Conservation (phyloP, 148 eudicot genomes). For the Silene uniflora region DNA sequence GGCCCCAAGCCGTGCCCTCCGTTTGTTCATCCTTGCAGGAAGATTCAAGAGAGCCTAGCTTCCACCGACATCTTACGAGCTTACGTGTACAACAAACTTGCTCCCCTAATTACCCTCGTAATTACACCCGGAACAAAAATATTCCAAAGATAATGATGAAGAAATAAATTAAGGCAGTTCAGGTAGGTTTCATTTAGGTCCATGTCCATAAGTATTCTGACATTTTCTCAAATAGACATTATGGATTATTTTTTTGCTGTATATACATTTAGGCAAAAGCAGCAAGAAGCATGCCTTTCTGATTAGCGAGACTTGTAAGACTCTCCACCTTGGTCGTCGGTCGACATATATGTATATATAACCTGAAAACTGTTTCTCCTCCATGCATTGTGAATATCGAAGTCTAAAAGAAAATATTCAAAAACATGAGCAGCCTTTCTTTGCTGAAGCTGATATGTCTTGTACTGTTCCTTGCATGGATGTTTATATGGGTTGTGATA, state of each 20-base stretch:
- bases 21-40: no score
- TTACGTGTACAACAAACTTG: no score
- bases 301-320: not conserved
- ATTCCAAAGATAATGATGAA: not conserved
- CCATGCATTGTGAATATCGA: constrained; percentile 1
- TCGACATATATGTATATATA: not conserved
- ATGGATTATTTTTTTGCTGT: not conserved
- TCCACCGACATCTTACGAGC: no score
- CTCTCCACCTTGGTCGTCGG: not conserved
- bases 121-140: no score
- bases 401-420: not conserved
- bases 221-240: not conserved
- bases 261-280: constrained; percentile 8
- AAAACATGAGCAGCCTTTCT: constrained; percentile 18
- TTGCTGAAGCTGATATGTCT: constrained; percentile 30
- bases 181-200: not conserved
- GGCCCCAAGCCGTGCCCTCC: no score
- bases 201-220: constrained; percentile 1
- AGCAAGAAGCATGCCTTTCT: constrained; percentile 25
- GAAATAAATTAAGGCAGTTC: not conserved
- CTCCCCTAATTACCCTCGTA: no score
- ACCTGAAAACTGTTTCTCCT: not conserved
- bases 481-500: constrained; percentile 54
- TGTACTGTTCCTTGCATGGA: constrained; percentile 47
- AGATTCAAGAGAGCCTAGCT: no score